Conservation (phyloP, 1,284 basidiomycete genomes). For the Cutaneotrichosporon sp. region DNA sequence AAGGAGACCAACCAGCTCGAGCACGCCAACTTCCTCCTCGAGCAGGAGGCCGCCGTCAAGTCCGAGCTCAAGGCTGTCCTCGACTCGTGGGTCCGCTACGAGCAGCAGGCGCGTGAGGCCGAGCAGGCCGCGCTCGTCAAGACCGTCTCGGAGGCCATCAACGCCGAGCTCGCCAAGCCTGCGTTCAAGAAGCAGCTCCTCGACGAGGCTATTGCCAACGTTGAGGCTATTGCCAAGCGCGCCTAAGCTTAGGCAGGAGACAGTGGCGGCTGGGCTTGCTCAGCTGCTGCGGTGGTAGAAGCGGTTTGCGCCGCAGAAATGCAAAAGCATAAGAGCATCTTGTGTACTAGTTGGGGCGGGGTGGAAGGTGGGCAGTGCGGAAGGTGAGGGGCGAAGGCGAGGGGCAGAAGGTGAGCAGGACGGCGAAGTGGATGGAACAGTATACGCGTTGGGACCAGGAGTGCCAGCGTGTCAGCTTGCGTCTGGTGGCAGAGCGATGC, state of each 20-base stretch:
- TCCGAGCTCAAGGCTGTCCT: conserved; percentile 91
- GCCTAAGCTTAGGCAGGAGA: conserved; percentile 56
- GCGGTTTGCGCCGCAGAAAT: conserved; percentile 12
- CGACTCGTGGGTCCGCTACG: conserved; percentile 97
- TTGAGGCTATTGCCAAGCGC: conserved; percentile 78
- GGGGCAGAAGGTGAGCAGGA: neutral
- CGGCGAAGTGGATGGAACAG: neutral
- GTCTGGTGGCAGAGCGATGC: no score
- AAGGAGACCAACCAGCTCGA: conserved; percentile 96
- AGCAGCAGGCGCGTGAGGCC: conserved; percentile 94
- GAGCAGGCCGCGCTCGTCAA: conserved; percentile 91
- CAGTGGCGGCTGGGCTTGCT: neutral
- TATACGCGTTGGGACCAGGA: neutral
- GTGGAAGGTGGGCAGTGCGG: neutral
- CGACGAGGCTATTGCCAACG: conserved; percentile 77
- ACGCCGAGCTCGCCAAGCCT: conserved; percentile 79
- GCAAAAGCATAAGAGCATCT: conserved; percentile 14
- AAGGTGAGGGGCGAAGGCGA: neutral
- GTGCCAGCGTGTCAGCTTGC: no score
- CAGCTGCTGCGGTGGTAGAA: conserved; percentile 5
- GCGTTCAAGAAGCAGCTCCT: conserved; percentile 93
- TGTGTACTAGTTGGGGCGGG: neutral
- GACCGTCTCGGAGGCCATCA: conserved; percentile 81
- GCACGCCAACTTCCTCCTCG: conserved; percentile 84
- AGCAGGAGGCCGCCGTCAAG: conserved; percentile 84